Base-by-base conservation (phyloP, 768 basidiomycete genomes). In the Rhodocollybia butyracea region DNA sequence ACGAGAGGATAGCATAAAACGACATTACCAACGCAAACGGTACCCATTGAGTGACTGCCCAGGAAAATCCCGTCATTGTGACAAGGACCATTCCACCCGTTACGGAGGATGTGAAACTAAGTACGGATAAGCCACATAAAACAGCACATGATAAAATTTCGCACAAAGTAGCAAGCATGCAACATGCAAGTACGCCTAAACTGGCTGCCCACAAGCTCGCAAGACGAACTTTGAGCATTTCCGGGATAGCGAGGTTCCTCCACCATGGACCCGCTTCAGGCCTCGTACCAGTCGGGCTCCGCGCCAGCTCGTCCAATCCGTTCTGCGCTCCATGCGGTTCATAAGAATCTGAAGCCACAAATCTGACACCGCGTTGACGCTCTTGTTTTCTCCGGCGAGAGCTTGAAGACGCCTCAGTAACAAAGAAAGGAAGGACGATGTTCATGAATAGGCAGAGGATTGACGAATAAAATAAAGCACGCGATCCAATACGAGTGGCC, bases 41-140 rank as follows among this genome's bases (percentile, higher is more conserved):
- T 3, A 86, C 93, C 96, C 95, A 98, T 69, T 89, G 88, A 0
- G 87, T 82, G 50, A 98, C 79, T 5, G 94, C 93, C 91, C 90
- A 97, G n/a, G 90, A 88, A 62, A 97, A 88, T 0, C 96, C 96
- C 6, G 87, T 86, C 12, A 89, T 60, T 7, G 86, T 81, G 48
- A 97, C 82, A 57, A 98, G 77, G 12, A 85, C 54, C 0, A 89
- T 93, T 17, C 92, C 88, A 0, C 88, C 85, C 15, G 64, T 64
- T 0, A 94, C 88, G 15, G 78, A 83, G 8, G 81, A 77, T 2
- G 85, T 88, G 60, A 94, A 81, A 60, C 91, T 96, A 63, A 22
- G 51, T 50, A 58, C 51, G 39, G 46, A 31, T 29, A 39, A 45
- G 27, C 15, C 56, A 46, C 22, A 46, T 51, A 4, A n/a, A 10